A percentile compares a stretch with the other conserved stretches of the same genome.
Evolutionary conservation across 768 basidiomycete genomes (phyloP).

Genomic region (Pisolithus marmoratus): DNA sequence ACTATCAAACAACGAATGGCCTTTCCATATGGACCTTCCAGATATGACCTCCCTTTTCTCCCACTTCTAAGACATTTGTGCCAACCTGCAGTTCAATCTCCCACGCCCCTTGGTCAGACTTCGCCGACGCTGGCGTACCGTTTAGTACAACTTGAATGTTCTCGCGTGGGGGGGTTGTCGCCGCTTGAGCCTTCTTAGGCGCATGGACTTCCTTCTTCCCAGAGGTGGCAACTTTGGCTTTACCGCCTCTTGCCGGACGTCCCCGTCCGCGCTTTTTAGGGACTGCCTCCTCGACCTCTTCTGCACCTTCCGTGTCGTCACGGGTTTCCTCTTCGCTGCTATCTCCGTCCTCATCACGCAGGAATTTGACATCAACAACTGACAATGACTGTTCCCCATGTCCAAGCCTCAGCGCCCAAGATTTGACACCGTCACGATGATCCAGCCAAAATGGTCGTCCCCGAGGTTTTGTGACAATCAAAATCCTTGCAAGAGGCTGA

Average conservation of each 20-base stretch:
- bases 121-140: conserved; percentile 43
- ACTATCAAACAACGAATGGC: conserved; percentile 18
- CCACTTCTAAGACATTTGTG: conserved; percentile 61
- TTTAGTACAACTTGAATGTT: conserved; percentile 64
- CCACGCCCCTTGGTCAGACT: conserved; percentile 52
- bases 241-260: conserved; percentile 27
- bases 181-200: conserved; percentile 43
- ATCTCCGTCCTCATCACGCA: conserved; percentile 54
- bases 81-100: conserved; percentile 55
- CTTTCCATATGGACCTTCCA: conserved; percentile 70
- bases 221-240: conserved; percentile 26
- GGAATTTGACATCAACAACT: conserved; percentile 48
- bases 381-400: conserved; percentile 51
- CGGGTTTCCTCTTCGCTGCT: conserved; percentile 45
- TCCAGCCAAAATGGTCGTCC: conserved; percentile 57
- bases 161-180: conserved; percentile 32
- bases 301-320: conserved; percentile 43
- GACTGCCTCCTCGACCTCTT: conserved; percentile 32
- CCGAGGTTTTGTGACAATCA: conserved; percentile 51
- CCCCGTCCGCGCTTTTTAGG: conserved; percentile 39
- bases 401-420: conserved; percentile 63
- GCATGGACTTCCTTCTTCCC: conserved; percentile 26
- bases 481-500: conserved; percentile 49
- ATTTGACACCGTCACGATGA: conserved; percentile 64
- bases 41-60: conserved; percentile 60